Evolutionary conservation across 345 rosid species (phyloP), one percentile per base, ranked within the genome.

Genomic region (Microcos paniculata): DNA sequence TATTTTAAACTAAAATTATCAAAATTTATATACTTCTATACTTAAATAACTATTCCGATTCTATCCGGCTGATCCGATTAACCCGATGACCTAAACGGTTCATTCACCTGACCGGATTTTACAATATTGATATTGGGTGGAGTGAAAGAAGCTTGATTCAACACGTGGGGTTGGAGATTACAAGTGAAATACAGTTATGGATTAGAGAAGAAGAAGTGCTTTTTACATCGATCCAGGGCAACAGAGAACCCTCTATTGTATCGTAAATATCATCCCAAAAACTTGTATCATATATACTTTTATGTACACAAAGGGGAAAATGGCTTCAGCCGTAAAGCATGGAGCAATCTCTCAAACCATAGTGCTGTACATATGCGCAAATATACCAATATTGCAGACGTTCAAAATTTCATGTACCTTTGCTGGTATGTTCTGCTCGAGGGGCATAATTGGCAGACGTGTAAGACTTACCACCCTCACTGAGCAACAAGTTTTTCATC

Each of bases 401-500:
- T 64, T 70, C 63, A 64, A 49, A 30, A 31, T 45, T 67, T 38
- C 78, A 61, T 73, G 61, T 58, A 73, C 35, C 55, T 71, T 61
- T 58, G 73, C 72, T 55, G 64, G 77, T 64, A 65, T 76, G 28
- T 72, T 76, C 81, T 23, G 79, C 51, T 16, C 68, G 48, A 4
- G 80, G 53, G 14, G 82, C 28, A 31, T 23, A 21, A 30, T 73
- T 62, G 45, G 79, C 74, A 5, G 55, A 77, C 19, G 74, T 21
- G 68, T 58, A 79, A 53, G 89, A 76, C 79, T 79, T 71, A 33
- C 78, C 78, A 52, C 80, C 85, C 82, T 89, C 90, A 76, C 84
- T 75, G 52, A 89, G 91, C 85, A 91, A 77, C 79, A 87, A 55
- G 71, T 83, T 85, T 83, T 82, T 91, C 86, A 86, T 86, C 80